Base-by-base conservation (phyloP, 306 rosid species). In the Quercus gilva region DNA sequence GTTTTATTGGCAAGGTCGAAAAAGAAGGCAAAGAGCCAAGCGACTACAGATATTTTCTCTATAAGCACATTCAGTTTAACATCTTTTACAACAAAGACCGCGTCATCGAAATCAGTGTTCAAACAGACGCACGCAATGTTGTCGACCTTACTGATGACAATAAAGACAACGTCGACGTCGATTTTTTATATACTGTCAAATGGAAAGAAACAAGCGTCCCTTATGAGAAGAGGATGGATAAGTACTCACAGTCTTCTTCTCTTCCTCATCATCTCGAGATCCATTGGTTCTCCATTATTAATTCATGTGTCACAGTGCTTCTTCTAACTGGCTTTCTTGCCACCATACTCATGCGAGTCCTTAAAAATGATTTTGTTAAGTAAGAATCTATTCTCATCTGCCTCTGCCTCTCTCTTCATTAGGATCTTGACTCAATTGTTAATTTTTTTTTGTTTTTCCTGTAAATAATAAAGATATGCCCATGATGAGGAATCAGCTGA, bases 341-440 rank as follows among this genome's bases (percentile, higher is more conserved):
- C 35, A 89, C 95, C 21, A 91, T 92, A 79, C 89, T 90, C 74
- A 90, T 92, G 95, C 86, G 97, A 71, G 95, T 94, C 59, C 95
- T 92, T 58, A 92, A 94, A 90, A 94, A 94, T 56, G 99, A 94
- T 85, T 91, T 94, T 80, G 94, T 91, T 82, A 91, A 92, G 99
- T 94, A 86, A 90, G 97, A 51, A 65, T 68, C 19, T 41, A 41
- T 8, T 41, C 45, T 8, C 12, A 41, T 74, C 18, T 57, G 60
- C 55, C 11, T 5, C 45, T 37, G 43, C 43, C 43, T 5, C 8
- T 35, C 10, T 37, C 10, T 41, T 41, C 11, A 52, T 55, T 13
- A 7, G 14, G 51, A 5, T 65, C 61, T 61, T 19, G 31, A 37
- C 45, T 72, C 23, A 21, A 41, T 55, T 65, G 35, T 31, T 8